Conservation (phyloP, 495 filamentous ascomycete genomes). For the Talaromyces borbonicus region DNA sequence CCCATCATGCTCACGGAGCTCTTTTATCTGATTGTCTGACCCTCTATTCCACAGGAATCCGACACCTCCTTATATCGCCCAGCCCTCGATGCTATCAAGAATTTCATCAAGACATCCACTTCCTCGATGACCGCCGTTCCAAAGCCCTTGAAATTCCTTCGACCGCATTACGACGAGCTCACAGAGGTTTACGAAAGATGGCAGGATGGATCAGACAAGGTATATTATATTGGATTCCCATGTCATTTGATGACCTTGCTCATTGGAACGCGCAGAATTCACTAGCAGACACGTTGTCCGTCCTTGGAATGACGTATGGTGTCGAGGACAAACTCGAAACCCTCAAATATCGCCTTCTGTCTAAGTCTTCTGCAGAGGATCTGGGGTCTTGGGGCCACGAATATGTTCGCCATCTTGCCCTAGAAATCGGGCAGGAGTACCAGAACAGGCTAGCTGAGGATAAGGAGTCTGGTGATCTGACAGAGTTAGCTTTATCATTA, state of each 20-base stretch:
- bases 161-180: conserved; percentile 87
- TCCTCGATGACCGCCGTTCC: conserved; percentile 99
- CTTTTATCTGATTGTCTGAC: conserved; percentile 11
- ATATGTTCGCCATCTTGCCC: conserved; percentile 89
- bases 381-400: conserved; percentile 98
- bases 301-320: conserved; percentile 98
- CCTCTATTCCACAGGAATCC: conserved; percentile 51
- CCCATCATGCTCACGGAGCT: not conserved
- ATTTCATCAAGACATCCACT: conserved; percentile 95
- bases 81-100: conserved; percentile 89
- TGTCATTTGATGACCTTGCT: conserved; percentile 8
- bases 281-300: conserved; percentile 89
- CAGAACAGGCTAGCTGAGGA: conserved; percentile 62
- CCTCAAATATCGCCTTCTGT: conserved; percentile 84
- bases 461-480: conserved; percentile 57
- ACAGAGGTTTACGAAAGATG: conserved; percentile 81
- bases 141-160: conserved; percentile 94
- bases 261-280: conserved; percentile 46
- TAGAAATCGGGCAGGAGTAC: conserved; percentile 94
- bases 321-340: conserved; percentile 94
- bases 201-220: conserved; percentile 74
- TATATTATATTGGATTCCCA: conserved; percentile 14
- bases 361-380: conserved; percentile 64
- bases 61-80: conserved; percentile 84
- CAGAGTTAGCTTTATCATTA: conserved; percentile 69